Evolutionary conservation across 2,329 filamentous ascomycete species (phyloP), one percentile per base, ranked within the genome.

Genomic region (Trichoderma pleuroti): DNA sequence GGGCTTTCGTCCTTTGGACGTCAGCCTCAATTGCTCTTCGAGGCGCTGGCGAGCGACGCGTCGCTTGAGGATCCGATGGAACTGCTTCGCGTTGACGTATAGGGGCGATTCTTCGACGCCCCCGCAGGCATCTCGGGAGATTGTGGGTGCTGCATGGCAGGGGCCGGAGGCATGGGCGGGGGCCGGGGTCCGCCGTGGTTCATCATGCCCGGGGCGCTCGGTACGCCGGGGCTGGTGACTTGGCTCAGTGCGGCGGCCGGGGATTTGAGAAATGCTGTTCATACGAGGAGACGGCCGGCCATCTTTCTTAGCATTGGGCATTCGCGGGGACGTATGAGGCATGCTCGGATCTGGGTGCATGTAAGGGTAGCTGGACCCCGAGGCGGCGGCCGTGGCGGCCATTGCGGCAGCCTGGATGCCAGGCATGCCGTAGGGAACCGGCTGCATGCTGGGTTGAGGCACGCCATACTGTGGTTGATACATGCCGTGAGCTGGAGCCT

Each of bases 31-130:
- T 68, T 94, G 93, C 80, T 99, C 96, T 80, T 99, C 96, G 18
- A 99, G 86, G 79, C 93, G 93, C 81, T 98, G 96, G 39, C 96
- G 89, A 8, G 96, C 96, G 73, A 98, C 93, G 71, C 96, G 89
- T 71, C 96, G 89, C 85, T 99, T 98, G 68, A 99, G 83, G 62
- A 99, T 99, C 30, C 96, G 92, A 79, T 99, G 96, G 76, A 99
- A 99, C 78, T 99, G 96, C 81, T 99, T 99, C 6, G 96, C 96
- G 77, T 99, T 99, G 77, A 99, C 96, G 76, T 99, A 99, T 1
- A 99, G 85, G 0, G 96, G 96, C 0, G 95, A 95, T 78, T 99
- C 96, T 80, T 98, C 96, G 5, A 90, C 90, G 87, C 87, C 16
- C 87, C 86, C 4, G 91, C 84, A 1, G 92, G 87, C 76, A 96